phyloP scores from a whole-genome alignment of 2,329 filamentous ascomycete species.

The Colletotrichum gloeosporioides region DNA sequence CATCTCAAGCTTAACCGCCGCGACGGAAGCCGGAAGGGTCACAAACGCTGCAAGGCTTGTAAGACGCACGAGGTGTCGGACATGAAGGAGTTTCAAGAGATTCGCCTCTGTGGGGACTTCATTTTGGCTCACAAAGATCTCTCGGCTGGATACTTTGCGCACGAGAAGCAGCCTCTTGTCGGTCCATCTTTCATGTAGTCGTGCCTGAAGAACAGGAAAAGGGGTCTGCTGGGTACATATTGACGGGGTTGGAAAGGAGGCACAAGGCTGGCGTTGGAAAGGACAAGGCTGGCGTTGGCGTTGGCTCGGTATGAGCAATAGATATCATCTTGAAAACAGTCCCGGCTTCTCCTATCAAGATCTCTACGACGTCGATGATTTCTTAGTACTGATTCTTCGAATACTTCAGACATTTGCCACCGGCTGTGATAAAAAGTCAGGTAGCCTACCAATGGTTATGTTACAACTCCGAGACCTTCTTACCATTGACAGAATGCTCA shows the following conservation, averaged over 20 bases:
- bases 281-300: background rate
- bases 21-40: background rate
- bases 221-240: background rate
- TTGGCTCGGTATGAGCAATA: background rate
- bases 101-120: background rate
- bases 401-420: background rate
- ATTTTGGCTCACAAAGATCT: background rate
- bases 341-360: background rate
- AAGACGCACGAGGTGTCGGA: background rate
- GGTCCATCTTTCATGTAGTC: background rate
- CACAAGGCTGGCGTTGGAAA: background rate
- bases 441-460: background rate
- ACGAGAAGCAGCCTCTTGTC: background rate
- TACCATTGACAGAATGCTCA: background rate
- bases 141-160: background rate
- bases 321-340: background rate
- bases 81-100: background rate
- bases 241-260: background rate
- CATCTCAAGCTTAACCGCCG: background rate
- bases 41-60: background rate
- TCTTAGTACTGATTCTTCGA: background rate
- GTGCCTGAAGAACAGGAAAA: background rate
- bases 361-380: background rate
- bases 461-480: background rate
- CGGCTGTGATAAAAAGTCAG: background rate